Conservation (phyloP, 2,329 filamentous ascomycete species). For the Dactylonectria estremocensis region DNA sequence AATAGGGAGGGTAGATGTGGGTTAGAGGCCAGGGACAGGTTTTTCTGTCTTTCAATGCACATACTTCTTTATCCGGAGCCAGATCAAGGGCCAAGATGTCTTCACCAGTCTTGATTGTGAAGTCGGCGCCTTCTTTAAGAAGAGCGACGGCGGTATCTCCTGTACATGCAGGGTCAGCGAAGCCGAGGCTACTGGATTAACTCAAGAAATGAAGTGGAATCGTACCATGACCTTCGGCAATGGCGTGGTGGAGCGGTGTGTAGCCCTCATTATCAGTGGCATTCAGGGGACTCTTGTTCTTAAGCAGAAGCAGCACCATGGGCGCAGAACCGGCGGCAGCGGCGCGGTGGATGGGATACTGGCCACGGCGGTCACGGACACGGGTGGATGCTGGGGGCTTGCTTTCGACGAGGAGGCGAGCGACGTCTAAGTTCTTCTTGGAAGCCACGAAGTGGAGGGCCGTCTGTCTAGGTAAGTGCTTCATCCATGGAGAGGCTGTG, state of each 20-base stretch:
- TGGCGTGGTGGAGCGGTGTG: conserved; percentile 91
- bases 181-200: background rate
- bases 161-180: conserved; percentile 42
- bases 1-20: conserved; percentile 7
- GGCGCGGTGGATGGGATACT: conserved; percentile 91
- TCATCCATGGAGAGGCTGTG: background rate
- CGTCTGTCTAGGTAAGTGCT: conserved; percentile 67
- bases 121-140: conserved; percentile 88
- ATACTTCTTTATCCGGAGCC: conserved; percentile 87
- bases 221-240: conserved; percentile 81
- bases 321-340: conserved; percentile 92
- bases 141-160: conserved; percentile 87
- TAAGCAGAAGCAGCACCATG: conserved; percentile 84
- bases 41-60: conserved; percentile 44
- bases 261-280: conserved; percentile 86
- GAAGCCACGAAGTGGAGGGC: conserved; percentile 93
- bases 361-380: conserved; percentile 88
- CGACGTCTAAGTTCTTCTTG: conserved; percentile 88
- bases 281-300: conserved; percentile 85
- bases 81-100: conserved; percentile 83
- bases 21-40: conserved; percentile 10
- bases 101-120: conserved; percentile 80
- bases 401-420: conserved; percentile 81
- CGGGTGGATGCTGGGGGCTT: conserved; percentile 78
- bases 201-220: conserved; percentile 1